Evolutionary conservation across 164 flowering plant genomes (phyloP), one percentile per base, ranked within the genome.

Genomic region (Umbellularia californica): DNA sequence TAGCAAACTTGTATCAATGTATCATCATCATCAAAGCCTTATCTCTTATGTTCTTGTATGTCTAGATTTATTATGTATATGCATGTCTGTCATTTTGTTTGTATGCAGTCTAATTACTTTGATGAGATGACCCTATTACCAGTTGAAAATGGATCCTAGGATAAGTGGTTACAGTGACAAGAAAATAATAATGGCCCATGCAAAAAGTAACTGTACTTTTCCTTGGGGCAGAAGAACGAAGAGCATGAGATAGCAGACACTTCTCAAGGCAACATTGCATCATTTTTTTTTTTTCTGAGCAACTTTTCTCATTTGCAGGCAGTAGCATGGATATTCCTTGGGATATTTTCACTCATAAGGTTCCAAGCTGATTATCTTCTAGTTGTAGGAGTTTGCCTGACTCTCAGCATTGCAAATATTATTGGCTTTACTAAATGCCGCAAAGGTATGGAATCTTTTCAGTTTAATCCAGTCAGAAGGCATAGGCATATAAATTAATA

Each of bases 311-410:
- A 71, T 3, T 28, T 84, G 69, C 76, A 95, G 98, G 99, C 99
- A 2, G 97, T 78, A 78, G 88, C 85, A 3, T 95, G 99, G 99
- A 76, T 88, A 65, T 72, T 90, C 66, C 89, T 95, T 62, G 98
- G 88, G 50, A 88, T 95, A 79, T 92, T 95, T 79, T 95, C 99
- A 47, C 90, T 95, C 69, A 86, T 93, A 79, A 90, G 94, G 85
- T 87, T 95, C 74, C 92, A 95, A 83, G 92, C 99, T 69, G 98
- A 95, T 81, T 95, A 88, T 85, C 89, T 88, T 80, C 95, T 95
- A 23, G 98, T 92, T 52, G 83, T 92, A 28, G 98, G 93, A 79
- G 96, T 93, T 14, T 95, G 99, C 79, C 83, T 95, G 86, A 90
- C 89, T 55, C 94, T 95, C 82, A 86, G 96, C 83, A 73, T 90